Base-by-base conservation (phyloP, 257 asterid species). In the Scutellaria baicalensis region DNA sequence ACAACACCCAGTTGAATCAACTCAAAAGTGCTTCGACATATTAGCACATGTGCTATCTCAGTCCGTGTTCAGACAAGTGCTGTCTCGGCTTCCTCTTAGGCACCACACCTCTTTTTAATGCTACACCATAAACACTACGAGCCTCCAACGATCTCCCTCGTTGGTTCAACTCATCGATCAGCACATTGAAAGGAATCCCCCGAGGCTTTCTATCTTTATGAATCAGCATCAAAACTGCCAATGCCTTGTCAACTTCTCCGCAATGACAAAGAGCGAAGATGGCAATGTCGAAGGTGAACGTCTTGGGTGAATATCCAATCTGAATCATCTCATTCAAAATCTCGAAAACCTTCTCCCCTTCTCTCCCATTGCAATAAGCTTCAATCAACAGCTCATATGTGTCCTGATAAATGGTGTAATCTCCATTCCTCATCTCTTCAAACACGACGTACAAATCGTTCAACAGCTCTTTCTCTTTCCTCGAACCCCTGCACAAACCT, bases 401-500 rank as follows among this genome's bases (percentile, higher is more conserved):
- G 58, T 66, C 72, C 47, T 78, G 83, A 40, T 74, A 70, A 31
- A 81, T 56, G 66, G 51, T 43, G 69, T 55, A 62, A 13, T 44
- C 73, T 16, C 55, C 49, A 0, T 48, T 68, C 83, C 59, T 80
- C 91, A 89, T 87, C 64, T 61, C 79, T 5, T 80, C 83, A 17
- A 84, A 83, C 82, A 91, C 56, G 5, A 39, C 40, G 45, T 50
- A 66, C 14, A 68, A 88, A 47, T 84, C 84, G 59, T 80, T 75
- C 42, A 82, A 77, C 48, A 75, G 40, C 64, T 59, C 71, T n/a
- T 77, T 56, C 36, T 85, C 83, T 42, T 78, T 77, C 70, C 93
- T 75, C 0, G 88, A 78, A 10, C 47, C 75, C 85, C 96, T 77
- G 76, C 95, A 91, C 42, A 89, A 65, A 18, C 87, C 80, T 75